These are phyloP conservation scores for Cercis canadensis DNA, from an alignment of 306 rosid species.

Conservation along the genomic window DNA sequence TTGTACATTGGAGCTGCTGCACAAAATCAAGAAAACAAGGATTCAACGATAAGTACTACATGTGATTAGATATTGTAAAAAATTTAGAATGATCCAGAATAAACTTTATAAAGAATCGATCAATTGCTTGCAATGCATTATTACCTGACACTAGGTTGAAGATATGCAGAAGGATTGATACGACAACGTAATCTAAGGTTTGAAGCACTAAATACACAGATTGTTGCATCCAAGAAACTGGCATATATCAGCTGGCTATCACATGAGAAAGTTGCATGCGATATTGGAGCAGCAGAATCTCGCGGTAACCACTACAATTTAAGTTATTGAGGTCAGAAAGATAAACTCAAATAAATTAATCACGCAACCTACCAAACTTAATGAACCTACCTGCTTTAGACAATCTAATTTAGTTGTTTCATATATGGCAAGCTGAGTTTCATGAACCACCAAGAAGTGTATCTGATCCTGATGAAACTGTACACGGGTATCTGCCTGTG, in stretches of 20 bases:
- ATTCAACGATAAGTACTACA: too few relatives aligned
- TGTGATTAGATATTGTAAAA: too few relatives aligned
- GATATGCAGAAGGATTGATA: slow-evolving; percentile 85
- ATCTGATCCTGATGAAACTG: slow-evolving; percentile 96
- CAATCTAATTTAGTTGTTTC: slow-evolving; percentile 86
- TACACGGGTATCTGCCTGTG: slow-evolving; percentile 83
- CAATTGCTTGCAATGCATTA: slow-evolving; percentile 28
- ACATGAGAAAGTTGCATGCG: slow-evolving; percentile 96
- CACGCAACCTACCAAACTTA: slow-evolving; percentile 5
- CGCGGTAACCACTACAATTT: slow-evolving; percentile 73
- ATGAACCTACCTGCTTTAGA: slow-evolving; percentile 70
- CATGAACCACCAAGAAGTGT: slow-evolving; percentile 88
- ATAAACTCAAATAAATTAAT: slow-evolving; percentile 1
- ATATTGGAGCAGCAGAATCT: slow-evolving; percentile 85
- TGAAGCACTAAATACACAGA: slow-evolving; percentile 75
- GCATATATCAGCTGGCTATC: slow-evolving; percentile 94
- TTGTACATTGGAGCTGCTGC: slow-evolving; percentile 68
- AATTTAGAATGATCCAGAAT: too few relatives aligned
- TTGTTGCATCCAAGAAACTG: slow-evolving; percentile 85
- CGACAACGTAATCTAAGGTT: slow-evolving; percentile 88
- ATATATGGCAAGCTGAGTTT: slow-evolving; percentile 91
- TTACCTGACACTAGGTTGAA: slow-evolving; percentile 82
- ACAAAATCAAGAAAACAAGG: too few relatives aligned
- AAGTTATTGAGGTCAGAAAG: slow-evolving; percentile 36
- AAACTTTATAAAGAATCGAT: not conserved